Conservation (phyloP, 1,139 yeast genomes). For the Nakaseomyces delphensis region DNA sequence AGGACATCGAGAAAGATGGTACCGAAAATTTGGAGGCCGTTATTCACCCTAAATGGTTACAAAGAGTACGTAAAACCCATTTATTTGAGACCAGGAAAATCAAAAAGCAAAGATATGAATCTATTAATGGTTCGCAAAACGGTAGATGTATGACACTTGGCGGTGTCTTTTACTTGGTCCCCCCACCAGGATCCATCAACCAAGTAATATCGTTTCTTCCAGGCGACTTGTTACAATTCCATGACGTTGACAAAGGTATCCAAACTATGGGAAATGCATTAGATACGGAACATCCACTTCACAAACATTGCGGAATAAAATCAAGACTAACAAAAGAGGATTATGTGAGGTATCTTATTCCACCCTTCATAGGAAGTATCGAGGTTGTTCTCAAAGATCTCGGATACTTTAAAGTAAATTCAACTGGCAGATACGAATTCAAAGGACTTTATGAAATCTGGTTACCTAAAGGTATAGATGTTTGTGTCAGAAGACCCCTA, state of each 20-base stretch:
- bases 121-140: constrained; percentile 33
- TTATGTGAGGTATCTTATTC: constrained; percentile 43
- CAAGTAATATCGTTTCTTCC: constrained; percentile 32
- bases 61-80: constrained; percentile 26
- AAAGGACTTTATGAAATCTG: constrained; percentile 39
- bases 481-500: constrained; percentile 36
- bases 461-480: constrained; percentile 41
- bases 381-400: constrained; percentile 62
- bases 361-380: constrained; percentile 60
- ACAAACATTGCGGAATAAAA: constrained; percentile 32
- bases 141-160: constrained; percentile 47
- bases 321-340: constrained; percentile 29
- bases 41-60: constrained; percentile 21
- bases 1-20: constrained; percentile 8
- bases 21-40: constrained; percentile 13
- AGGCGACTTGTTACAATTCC: constrained; percentile 26
- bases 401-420: constrained; percentile 57
- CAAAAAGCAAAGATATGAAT: constrained; percentile 33
- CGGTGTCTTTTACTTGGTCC: constrained; percentile 48
- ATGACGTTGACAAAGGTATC: constrained; percentile 27
- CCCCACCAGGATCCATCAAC: constrained; percentile 39
- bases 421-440: constrained; percentile 47
- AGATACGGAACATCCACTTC: constrained; percentile 23
- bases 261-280: constrained; percentile 22
- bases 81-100: constrained; percentile 20